Evolutionary conservation across 1,284 basidiomycete species (phyloP).

Genomic region (Volvariella surrecta): DNA sequence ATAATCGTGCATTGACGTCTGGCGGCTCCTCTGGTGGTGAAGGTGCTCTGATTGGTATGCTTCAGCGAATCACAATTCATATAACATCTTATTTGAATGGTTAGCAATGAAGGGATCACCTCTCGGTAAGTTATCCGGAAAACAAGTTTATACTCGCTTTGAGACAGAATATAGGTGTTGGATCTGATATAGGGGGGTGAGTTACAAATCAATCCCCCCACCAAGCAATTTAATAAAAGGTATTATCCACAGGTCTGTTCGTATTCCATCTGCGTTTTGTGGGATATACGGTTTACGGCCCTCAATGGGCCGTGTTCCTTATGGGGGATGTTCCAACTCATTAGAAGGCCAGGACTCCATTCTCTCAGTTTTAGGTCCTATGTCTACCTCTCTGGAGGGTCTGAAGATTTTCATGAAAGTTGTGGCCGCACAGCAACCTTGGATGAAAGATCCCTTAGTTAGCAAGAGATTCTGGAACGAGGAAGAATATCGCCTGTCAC

Average conservation of each 20-base stretch:
- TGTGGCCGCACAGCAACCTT: constrained; percentile 50
- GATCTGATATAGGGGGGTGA: constrained; percentile 30
- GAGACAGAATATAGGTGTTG: constrained; percentile 19
- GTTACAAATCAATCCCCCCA: not conserved
- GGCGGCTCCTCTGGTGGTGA: constrained; percentile 61
- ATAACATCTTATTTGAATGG: not conserved
- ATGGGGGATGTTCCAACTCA: constrained; percentile 52
- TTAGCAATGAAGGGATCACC: constrained; percentile 26
- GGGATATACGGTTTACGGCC: constrained; percentile 68
- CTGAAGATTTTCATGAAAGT: constrained; percentile 58
- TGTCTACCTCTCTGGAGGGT: constrained; percentile 47
- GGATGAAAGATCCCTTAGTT: constrained; percentile 60
- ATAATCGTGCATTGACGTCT: constrained; percentile 40
- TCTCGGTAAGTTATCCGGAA: constrained; percentile 15
- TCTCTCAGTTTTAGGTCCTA: constrained; percentile 65
- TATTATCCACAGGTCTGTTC: constrained; percentile 39
- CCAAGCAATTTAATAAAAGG: not conserved
- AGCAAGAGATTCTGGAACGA: constrained; percentile 60
- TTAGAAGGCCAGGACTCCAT: constrained; percentile 67
- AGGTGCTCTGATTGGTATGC: constrained; percentile 40
- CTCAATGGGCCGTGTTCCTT: constrained; percentile 65
- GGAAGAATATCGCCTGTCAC: constrained; percentile 44
- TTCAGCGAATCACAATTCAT: not conserved
- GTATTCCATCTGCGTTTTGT: constrained; percentile 60
- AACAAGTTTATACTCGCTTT: not conserved